Conservation (phyloP, 352 stramenopile genomes). For the Pythium graminicola region DNA sequence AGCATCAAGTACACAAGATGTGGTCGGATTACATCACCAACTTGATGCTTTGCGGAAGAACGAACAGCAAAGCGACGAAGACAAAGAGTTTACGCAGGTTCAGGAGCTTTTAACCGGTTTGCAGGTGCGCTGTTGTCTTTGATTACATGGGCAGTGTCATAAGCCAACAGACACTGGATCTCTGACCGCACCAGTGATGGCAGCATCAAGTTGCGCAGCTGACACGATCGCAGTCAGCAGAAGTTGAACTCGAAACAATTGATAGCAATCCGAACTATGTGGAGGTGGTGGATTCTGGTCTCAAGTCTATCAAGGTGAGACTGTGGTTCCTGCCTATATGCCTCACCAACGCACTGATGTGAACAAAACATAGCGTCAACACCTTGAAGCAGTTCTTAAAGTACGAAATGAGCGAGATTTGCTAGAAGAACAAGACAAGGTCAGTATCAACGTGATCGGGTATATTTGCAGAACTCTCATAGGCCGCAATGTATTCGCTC, state of each 20-base stretch:
- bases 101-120: slow-evolving; percentile 28
- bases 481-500: too few species aligned
- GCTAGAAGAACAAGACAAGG: slow-evolving; percentile 36
- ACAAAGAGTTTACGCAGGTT: slow-evolving; percentile 30
- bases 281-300: slow-evolving; percentile 1
- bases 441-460: too few species aligned
- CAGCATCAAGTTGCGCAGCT: slow-evolving; percentile 21
- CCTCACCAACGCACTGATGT: too few species aligned
- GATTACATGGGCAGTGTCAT: background rate
- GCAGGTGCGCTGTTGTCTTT: slow-evolving; percentile 7
- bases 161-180: background rate
- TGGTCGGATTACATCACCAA: background rate
- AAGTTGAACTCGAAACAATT: background rate
- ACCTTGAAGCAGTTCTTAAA: slow-evolving; percentile 28
- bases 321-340: too few species aligned
- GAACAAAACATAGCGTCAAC: slow-evolving; percentile 12
- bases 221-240: background rate
- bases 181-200: slow-evolving; percentile 18
- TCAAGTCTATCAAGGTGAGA: slow-evolving; percentile 17
- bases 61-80: slow-evolving; percentile 16
- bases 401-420: slow-evolving; percentile 33
- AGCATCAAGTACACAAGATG: background rate
- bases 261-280: background rate
- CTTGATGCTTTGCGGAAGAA: slow-evolving; percentile 3
- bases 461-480: too few species aligned